Conservation (phyloP, 164 flowering plant genomes). For the Liriodendron chinense region DNA sequence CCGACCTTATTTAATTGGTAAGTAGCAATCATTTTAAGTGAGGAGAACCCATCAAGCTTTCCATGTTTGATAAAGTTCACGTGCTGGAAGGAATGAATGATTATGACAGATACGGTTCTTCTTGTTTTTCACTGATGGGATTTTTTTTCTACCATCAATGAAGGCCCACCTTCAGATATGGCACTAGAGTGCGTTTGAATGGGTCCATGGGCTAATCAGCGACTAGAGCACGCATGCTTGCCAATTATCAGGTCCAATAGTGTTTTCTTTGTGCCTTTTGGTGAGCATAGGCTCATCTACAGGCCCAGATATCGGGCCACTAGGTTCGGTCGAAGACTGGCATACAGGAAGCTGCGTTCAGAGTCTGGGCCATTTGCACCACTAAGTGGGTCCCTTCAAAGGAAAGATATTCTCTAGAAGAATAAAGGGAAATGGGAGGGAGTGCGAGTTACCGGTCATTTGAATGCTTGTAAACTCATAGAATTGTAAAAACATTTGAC, state of each 20-base stretch:
- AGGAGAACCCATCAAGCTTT: slow-evolving; percentile 10
- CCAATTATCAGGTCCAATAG: no score
- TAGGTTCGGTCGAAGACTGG: neutral
- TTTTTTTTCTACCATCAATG: neutral
- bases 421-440: neutral
- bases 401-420: neutral
- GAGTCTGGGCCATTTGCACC: neutral
- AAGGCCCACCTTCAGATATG: no score
- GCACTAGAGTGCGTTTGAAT: no score
- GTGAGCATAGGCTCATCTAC: neutral
- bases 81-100: slow-evolving; percentile 9
- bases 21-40: slow-evolving; percentile 28
- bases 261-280: no score
- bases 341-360: neutral
- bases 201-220: no score
- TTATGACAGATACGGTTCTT: slow-evolving; percentile 2
- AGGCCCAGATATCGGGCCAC: neutral
- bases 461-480: no score
- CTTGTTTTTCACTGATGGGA: neutral
- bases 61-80: slow-evolving; percentile 14
- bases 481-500: no score
- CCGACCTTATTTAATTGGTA: slow-evolving; percentile 27
- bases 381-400: neutral
- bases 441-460: no score
- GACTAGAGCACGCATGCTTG: no score